Base-by-base conservation (phyloP, 192 early-diverging fungal genomes). In the Coemansia umbellata region DNA sequence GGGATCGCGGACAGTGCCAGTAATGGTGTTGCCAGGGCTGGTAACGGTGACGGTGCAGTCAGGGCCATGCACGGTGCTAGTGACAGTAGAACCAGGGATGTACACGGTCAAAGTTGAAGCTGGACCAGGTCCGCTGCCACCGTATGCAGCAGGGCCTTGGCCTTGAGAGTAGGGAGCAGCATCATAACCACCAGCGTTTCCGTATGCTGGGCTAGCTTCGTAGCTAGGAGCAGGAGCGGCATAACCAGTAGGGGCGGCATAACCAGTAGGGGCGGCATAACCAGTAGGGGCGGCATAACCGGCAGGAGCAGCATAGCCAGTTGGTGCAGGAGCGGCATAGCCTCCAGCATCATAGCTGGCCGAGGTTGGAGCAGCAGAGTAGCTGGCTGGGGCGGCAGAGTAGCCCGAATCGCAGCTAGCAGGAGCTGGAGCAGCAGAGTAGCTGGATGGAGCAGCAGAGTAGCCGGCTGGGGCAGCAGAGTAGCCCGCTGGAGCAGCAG, bases 1-100 rank as follows among this genome's bases (percentile, higher is more conserved):
- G 13, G 69, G 54, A 33, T 55, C 69, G 35, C 31, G 63, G 45
- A 63, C 45, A 17, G 55, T 70, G 31, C 48, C 55, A 18, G 70
- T 74, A 15, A 69, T 44, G 17, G 53, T 53, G 30, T 45, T 58
- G 1, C 65, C 61, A 2, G 69, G 62, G 37, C 42, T 37, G n/a
- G 54, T 58, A 17, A 74, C 62, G 3, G 61, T 78, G 18, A 63
- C 37, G 18, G 37, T 58, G 22, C 43, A 31, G 13, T 40, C 50
- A 17, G 63, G 19, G 19, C 50, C 63, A 21, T 39, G 19, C 15
- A 64, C 49, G 1, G 66, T 68, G 47, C 27, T 37, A 41, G 66
- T 68, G 31, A 37, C 41, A 19, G 62, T 64, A 17, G 53, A 47
- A n/a, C 62, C 62, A 8, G 62, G 54, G 21, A 57, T 32, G 47